Evolutionary conservation across 1,284 basidiomycete genomes (phyloP), one percentile per base, ranked within the genome.

Genomic region (Ganoderma lucidum): DNA sequence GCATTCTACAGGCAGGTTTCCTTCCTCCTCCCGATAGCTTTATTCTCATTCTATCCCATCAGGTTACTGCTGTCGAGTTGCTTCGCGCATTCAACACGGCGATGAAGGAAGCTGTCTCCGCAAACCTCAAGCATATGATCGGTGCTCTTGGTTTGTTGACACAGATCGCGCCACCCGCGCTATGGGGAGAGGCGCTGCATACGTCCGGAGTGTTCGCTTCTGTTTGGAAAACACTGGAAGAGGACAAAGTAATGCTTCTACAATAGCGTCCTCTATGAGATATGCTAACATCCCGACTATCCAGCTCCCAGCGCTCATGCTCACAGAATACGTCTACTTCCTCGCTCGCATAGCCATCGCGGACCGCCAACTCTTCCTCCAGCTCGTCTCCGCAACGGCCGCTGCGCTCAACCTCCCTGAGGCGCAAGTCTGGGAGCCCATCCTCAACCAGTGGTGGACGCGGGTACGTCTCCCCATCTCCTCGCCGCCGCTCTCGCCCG

Each of bases 391-490:
- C 37, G 90, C 87, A 14, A 86, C 88, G 9, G 87, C 89, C 1
- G 78, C 83, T 64, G 74, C 84, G 14, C 77, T 84, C 51, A 83
- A 83, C 69, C 78, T 85, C 56, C 78, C 80, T 3, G 92, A 93
- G 77, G 76, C 78, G 23, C 80, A 86, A 42, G 72, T 93, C 0
- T 93, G 88, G 80, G 89, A 93, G 69, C 81, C 81, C 1, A 79
- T 95, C 42, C 79, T 95, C 65, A 90, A 94, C 74, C 90, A 92
- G 70, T 95, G 93, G 91, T 94, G 92, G 89, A 86, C 85, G 63
- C 89, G 91, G 78, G 93, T 92, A 77, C 74, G 82, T 80, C 37
- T 17, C 3, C 23, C 23, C 19, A 6, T 23, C 41, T 42, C 37
- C 59, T 41, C 39, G 23, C n/a, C 59, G 41, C 14, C 53, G 30